phyloP scores from a whole-genome alignment of 1,284 basidiomycete genomes.

The Coriolopsis trogii region DNA sequence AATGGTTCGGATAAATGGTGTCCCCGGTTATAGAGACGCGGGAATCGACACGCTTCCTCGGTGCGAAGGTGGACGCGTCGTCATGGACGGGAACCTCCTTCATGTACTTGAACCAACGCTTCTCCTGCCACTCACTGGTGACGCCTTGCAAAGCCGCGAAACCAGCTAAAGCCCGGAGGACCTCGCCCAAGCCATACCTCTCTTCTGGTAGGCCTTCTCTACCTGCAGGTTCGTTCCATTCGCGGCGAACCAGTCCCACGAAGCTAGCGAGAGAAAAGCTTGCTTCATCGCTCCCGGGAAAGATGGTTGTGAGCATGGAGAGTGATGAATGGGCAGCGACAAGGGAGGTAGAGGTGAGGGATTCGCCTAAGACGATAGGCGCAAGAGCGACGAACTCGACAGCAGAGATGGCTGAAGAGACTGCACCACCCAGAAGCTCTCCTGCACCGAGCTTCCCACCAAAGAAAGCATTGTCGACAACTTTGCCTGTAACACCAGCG shows the following conservation, averaged over 20 bases:
- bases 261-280: constrained; percentile 81
- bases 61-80: constrained; percentile 29
- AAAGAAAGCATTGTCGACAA: constrained; percentile 65
- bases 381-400: constrained; percentile 72
- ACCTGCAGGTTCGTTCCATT: constrained; percentile 63
- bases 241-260: constrained; percentile 66
- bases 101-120: constrained; percentile 63
- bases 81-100: constrained; percentile 67
- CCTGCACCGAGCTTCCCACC: constrained; percentile 60
- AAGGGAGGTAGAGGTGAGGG: constrained; percentile 74
- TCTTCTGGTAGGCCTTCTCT: constrained; percentile 59
- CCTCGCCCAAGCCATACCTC: constrained; percentile 62
- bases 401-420: constrained; percentile 62
- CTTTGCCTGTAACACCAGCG: constrained; percentile 55
- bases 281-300: constrained; percentile 75
- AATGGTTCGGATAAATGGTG: constrained; percentile 61
- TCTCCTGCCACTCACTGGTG: constrained; percentile 77
- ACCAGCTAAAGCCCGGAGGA: constrained; percentile 68
- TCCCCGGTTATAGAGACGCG: constrained; percentile 71
- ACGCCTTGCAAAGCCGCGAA: constrained; percentile 80
- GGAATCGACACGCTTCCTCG: constrained; percentile 37
- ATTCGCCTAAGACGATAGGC: constrained; percentile 73
- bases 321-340: constrained; percentile 74
- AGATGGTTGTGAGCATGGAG: constrained; percentile 69
- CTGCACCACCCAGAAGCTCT: constrained; percentile 56